Evolutionary conservation across 352 stramenopile genomes (phyloP).

Genomic region (Elongisporangium prolatum): DNA sequence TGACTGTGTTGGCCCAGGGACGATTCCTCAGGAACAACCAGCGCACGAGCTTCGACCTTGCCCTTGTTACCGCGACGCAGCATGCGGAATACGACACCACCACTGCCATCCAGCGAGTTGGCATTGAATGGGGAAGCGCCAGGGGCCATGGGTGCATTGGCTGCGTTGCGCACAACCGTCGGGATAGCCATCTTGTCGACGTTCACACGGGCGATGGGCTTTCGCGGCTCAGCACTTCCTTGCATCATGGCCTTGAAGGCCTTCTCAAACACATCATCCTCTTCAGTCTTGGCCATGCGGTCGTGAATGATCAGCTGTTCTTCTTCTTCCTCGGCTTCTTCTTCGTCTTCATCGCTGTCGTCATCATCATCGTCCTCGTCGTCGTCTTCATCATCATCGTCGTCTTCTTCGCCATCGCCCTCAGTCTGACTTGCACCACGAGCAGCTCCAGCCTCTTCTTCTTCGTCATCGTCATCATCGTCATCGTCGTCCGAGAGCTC

Average conservation of each 20-base stretch:
- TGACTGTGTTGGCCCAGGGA: conserved; percentile 91
- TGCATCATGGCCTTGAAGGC: conserved; percentile 87
- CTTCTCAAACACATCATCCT: conserved; percentile 88
- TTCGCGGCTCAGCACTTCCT: conserved; percentile 49
- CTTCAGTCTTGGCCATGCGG: conserved; percentile 64
- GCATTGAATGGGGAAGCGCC: conserved; percentile 16
- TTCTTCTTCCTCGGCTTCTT: conserved; percentile 76
- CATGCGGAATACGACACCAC: conserved; percentile 88
- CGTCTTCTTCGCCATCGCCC: conserved; percentile 53
- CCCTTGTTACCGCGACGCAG: conserved; percentile 96
- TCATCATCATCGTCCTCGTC: conserved; percentile 70
- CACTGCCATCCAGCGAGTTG: conserved; percentile 21
- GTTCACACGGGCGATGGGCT: conserved; percentile 58
- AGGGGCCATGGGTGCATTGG: conserved; percentile 11
- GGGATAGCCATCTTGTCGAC: conserved; percentile 89
- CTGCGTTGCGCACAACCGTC: conserved; percentile 59
- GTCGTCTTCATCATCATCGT: conserved; percentile 72
- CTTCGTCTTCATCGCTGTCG: conserved; percentile 48
- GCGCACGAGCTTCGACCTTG: conserved; percentile 92
- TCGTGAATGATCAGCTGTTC: conserved; percentile 88
- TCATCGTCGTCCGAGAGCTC: conserved; percentile 58
- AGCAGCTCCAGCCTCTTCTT: conserved; percentile 11
- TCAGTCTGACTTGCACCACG: background rate
- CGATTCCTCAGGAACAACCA: conserved; percentile 91
- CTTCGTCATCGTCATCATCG: conserved; percentile 25